Base-by-base conservation (phyloP, 345 rosid genomes). In the Rhizophora mangle region DNA sequence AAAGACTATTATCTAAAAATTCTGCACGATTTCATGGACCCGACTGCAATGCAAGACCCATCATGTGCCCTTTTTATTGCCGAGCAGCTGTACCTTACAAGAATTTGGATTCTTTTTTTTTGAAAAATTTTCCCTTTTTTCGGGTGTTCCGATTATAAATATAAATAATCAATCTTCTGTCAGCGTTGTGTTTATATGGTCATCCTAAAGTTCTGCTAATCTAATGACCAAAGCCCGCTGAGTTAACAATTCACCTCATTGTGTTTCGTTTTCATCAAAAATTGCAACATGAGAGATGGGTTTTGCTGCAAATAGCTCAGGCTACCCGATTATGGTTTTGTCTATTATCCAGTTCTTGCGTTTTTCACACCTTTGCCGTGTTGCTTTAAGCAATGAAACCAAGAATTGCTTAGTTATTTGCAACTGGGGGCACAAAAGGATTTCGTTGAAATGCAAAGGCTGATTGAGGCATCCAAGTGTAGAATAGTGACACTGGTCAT, bases 361-460 rank as follows among this genome's bases (percentile, higher is more conserved):
- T 39, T 47, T 60, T 29, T 57, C 46, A 21, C n/a, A 8, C 2
- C 32, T 37, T 47, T 20, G 26, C 18, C 19, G 29, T 22, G 65
- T 8, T 65, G n/a, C 65, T 65, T n/a, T 62, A 70, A 67, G 39
- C 68, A 30, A 8, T 55, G 32, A 24, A 74, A 62, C 62, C 43
- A 53, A 64, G 21, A 36, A 20, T 63, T 56, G 64, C 69, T 52
- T 43, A 9, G 46, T 64, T 29, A 24, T 36, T 15, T 64, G 39
- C 57, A 31, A 71, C 36, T 27, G 60, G 8, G 8, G 22, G 16
- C 22, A 10, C 29, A 39, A 10, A 10, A 10, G 46, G 46, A 39
- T 9, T 9, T 10, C 2, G 46, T 10, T 11, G 11, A 39, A 39
- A 39, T 39, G 46, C 46, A 39, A 39, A 39, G 46, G 15, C 46